A percentile compares a stretch with the other conserved stretches of the same genome.
Evolutionary conservation across 257 asterid genomes (phyloP).

Genomic region (Cinchona pubescens): DNA sequence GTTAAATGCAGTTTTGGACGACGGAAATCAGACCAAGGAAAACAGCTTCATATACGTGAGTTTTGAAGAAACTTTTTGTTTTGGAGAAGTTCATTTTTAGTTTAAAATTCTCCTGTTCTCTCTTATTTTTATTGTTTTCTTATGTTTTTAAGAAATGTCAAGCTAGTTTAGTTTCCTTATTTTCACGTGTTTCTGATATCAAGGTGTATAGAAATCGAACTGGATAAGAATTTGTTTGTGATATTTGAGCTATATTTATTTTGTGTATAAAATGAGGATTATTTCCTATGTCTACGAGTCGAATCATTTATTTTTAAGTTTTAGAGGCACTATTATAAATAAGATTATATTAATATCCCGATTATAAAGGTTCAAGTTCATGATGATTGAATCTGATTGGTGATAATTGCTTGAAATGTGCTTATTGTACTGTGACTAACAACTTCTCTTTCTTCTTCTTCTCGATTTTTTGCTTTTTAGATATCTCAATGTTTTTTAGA

Average conservation of each 20-base stretch:
- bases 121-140: neutral
- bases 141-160: neutral
- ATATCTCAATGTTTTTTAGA: neutral
- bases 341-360: neutral
- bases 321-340: neutral
- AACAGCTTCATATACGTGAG: slow-evolving; percentile 94
- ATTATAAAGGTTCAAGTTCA: neutral
- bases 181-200: too few relatives aligned
- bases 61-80: too few relatives aligned
- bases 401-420: too few relatives aligned
- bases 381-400: too few relatives aligned
- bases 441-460: neutral
- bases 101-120: neutral
- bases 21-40: slow-evolving; percentile 75
- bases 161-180: neutral
- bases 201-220: neutral
- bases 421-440: too few relatives aligned
- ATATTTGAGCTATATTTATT: neutral
- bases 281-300: neutral
- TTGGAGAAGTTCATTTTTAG: neutral
- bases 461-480: neutral
- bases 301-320: too few relatives aligned
- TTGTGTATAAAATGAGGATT: neutral
- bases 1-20: slow-evolving; percentile 73
- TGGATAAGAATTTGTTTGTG: neutral